Evolutionary conservation across 2,329 filamentous ascomycete species (phyloP).

Genomic region (Grosmannia penicillata): DNA sequence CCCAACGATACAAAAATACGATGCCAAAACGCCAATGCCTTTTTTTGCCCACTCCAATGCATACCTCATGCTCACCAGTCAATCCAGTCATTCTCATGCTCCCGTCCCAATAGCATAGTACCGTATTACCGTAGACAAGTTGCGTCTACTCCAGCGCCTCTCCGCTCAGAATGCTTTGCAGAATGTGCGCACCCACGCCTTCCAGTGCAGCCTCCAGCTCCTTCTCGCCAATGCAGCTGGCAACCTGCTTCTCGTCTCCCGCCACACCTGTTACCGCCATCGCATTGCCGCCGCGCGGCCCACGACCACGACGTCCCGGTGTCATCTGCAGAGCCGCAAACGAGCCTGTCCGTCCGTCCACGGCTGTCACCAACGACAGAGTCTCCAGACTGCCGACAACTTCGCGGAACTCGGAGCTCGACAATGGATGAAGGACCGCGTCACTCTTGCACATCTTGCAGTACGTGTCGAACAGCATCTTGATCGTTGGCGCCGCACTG

Average conservation of each 20-base stretch:
- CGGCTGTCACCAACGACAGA: slow-evolving; percentile 60
- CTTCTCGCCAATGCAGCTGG: slow-evolving; percentile 64
- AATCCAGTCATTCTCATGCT: no score
- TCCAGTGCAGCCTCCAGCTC: slow-evolving; percentile 62
- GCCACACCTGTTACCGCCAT: slow-evolving; percentile 30
- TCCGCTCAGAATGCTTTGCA: slow-evolving; percentile 46
- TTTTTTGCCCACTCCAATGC: no score
- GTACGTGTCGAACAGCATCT: slow-evolving; percentile 74
- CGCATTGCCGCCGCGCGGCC: slow-evolving; percentile 17
- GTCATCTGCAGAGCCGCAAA: slow-evolving; percentile 53
- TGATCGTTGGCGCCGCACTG: slow-evolving; percentile 58
- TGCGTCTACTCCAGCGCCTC: slow-evolving; percentile 36
- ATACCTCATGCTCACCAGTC: no score
- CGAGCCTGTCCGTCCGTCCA: slow-evolving; percentile 54
- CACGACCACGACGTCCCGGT: slow-evolving; percentile 52
- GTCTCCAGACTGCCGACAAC: slow-evolving; percentile 84
- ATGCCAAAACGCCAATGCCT: no score
- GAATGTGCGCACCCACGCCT: slow-evolving; percentile 43
- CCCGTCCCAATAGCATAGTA: no score
- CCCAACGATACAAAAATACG: no score
- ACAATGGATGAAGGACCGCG: slow-evolving; percentile 78
- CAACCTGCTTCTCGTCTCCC: slow-evolving; percentile 63
- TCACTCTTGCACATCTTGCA: slow-evolving; percentile 69
- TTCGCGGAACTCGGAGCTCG: slow-evolving; percentile 85
- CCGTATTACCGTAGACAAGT: no score